Evolutionary conservation across 2,329 filamentous ascomycete species (phyloP).

Genomic region (Aspergillus udagawae): DNA sequence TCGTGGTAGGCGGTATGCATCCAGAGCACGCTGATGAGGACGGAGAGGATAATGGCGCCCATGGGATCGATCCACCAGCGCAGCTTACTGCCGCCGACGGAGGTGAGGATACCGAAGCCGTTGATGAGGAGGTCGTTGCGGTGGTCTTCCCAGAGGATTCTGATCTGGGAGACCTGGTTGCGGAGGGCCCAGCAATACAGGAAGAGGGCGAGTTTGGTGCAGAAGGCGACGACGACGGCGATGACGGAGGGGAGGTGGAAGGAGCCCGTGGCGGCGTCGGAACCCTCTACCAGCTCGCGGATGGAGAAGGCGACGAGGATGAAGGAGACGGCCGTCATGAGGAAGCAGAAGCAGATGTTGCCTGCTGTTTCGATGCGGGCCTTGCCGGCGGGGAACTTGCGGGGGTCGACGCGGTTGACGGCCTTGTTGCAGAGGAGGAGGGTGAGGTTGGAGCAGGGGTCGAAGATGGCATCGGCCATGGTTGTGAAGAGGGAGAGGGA

Average conservation of each 20-base stretch:
- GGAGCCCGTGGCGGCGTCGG: constrained; percentile 49
- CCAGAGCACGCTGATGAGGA: constrained; percentile 77
- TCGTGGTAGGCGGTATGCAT: constrained; percentile 79
- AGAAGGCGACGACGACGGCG: constrained; percentile 78
- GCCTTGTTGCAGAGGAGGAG: constrained; percentile 84
- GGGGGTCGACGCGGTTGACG: constrained; percentile 78
- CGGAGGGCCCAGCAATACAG: constrained; percentile 89
- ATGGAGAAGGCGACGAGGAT: constrained; percentile 88
- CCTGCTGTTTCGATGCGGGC: constrained; percentile 91
- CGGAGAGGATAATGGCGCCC: constrained; percentile 79
- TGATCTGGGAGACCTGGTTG: constrained; percentile 85
- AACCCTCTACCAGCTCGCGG: constrained; percentile 59
- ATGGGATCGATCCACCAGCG: constrained; percentile 93
- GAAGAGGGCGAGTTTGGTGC: constrained; percentile 78
- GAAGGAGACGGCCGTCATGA: constrained; percentile 89
- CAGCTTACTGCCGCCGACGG: constrained; percentile 83
- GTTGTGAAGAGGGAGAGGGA: constrained; percentile 97
- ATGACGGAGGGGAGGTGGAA: constrained; percentile 83
- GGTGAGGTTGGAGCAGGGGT: constrained; percentile 83
- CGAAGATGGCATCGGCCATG: constrained; percentile 93
- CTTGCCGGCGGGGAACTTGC: constrained; percentile 86
- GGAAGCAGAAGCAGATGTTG: constrained; percentile 92
- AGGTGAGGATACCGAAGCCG: constrained; percentile 85
- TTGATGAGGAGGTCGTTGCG: constrained; percentile 97
- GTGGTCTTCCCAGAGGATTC: constrained; percentile 94